Evolutionary conservation across 139 green algal species (phyloP), one percentile per base, ranked within the genome.

Genomic region (Micractinium sp.): DNA sequence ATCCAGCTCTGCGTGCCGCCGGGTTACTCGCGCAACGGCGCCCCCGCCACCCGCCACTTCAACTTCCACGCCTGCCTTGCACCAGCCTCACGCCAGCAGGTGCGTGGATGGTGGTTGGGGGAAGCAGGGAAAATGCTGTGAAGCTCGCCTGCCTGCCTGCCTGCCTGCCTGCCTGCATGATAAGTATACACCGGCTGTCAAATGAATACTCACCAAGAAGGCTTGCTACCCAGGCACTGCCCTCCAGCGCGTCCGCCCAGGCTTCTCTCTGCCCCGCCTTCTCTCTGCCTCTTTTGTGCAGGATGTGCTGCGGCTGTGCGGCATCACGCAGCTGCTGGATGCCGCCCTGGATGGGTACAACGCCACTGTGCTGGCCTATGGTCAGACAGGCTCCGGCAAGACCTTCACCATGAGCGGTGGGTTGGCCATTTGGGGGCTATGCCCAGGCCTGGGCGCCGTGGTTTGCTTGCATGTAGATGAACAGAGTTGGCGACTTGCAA

Each of bases 301-400:
- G n/a, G 93, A 95, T 33, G 92, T 95, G 69, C 88, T 95, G 78
- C 76, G 83, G 1, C 83, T 90, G 66, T 94, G 92, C 80, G 93
- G 93, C 61, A 93, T 95, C 84, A 92, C 89, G 18, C 90, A 97
- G 93, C 94, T 98, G 87, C 93, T 98, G 67, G 95, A 98, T 86
- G 96, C 95, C 0, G 95, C 95, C 9, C 88, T 98, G 86, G 90
- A 94, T 23, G 96, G 96, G 13, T 98, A 96, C 88, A 95, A 98
- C 89, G 95, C 96, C 33, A 97, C 93, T 27, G 92, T 97, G 61
- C 74, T 94, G 74, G 88, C 81, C 41, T 96, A 96, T 67, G 94
- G 94, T 3, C 93, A 95, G 82, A 98, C 93, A 61, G 96, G 84
- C 86, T 94, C 75, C 3, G 93, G 93, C 78, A 95, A 95, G 81